These are phyloP conservation scores for Cladosporium sp. DNA, from an alignment of 2,329 filamentous ascomycete genomes.

Conservation along the genomic window DNA sequence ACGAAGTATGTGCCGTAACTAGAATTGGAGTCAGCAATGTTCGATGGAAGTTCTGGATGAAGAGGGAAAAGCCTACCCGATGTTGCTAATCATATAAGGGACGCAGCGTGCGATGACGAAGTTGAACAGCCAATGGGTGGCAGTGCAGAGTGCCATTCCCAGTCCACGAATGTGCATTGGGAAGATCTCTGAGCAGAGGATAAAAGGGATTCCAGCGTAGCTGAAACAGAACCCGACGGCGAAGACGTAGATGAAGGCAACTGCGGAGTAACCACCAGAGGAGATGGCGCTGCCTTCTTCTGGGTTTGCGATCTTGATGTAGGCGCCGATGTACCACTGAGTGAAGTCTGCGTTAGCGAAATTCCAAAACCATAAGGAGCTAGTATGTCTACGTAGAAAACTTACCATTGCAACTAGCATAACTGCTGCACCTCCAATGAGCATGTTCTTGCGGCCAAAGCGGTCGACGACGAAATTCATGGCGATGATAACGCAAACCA, in stretches of 20 bases:
- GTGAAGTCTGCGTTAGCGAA: neutral
- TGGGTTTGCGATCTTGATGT: neutral
- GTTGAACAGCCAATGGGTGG: slow-evolving; percentile 21
- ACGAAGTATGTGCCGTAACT: slow-evolving; percentile 17
- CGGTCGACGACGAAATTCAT: slow-evolving; percentile 17
- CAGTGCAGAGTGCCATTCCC: slow-evolving; percentile 18
- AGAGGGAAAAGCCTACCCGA: too few relatives aligned
- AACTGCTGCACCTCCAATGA: slow-evolving; percentile 15
- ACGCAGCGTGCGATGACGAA: slow-evolving; percentile 18
- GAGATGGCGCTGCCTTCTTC: neutral
- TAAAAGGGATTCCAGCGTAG: slow-evolving; percentile 16
- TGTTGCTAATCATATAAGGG: slow-evolving; percentile 16
- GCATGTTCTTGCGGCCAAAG: slow-evolving; percentile 18
- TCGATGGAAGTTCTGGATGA: too few relatives aligned
- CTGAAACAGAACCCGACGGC: slow-evolving; percentile 14
- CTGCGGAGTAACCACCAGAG: slow-evolving; percentile 12
- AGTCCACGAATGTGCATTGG: neutral
- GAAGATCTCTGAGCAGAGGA: slow-evolving; percentile 14
- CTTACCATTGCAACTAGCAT: slow-evolving; percentile 16
- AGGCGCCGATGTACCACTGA: slow-evolving; percentile 14
- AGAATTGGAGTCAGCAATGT: too few relatives aligned
- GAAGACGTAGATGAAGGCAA: slow-evolving; percentile 19
- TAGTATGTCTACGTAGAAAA: neutral
- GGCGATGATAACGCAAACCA: slow-evolving; percentile 19
- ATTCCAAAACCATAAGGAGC: neutral